Base-by-base conservation (phyloP, 2,329 filamentous ascomycete species). In the Alternaria postmessia region DNA sequence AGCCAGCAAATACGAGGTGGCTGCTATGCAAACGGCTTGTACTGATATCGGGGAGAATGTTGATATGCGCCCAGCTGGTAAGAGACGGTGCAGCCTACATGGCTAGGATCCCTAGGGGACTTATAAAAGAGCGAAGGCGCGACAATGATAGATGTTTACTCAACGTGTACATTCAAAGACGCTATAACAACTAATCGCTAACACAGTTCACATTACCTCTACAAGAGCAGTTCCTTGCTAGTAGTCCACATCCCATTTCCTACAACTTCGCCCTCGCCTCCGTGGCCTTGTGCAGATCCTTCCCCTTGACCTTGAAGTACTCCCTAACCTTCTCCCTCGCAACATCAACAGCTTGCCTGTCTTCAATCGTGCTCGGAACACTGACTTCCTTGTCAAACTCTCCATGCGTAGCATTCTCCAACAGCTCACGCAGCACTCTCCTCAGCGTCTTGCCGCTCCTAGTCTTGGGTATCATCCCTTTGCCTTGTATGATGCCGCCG, bases 401-500 rank as follows among this genome's bases (percentile, higher is more conserved):
- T 1, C 87, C 91, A 61, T 89, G 85, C 5, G 89, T 88, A 0
- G 88, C 93, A 73, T 96, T 92, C 81, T 97, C 94, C 16, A 96
- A 81, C 66, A 97, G 80, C 80, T 96, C 92, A 32, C 92, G 85
- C 75, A 97, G 80, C 32, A 96, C 92, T 24, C 94, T 84, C 4
- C 94, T 84, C 60, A 97, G 79, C 5, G 93, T 97, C 85, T 97
- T 98, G 28, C 94, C 94, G n/a, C 90, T 93, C 28, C 94, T 82
- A 16, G 94, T 97, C 82, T 94, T 94, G 6, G 94, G 94, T 53
- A 97, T 97, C 85, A 96, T 94, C 16, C 89, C 89, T 66, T 88
- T 88, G 39, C 92, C 92, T 65, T 93, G 91, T 53, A 97, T 91
- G 72, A 97, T 90, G 2, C 94, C 94, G 8, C 93, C 93, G 0